These are phyloP conservation scores for Monilinia fructigena DNA, from an alignment of 2,329 filamentous ascomycete genomes.

Conservation along the genomic window DNA sequence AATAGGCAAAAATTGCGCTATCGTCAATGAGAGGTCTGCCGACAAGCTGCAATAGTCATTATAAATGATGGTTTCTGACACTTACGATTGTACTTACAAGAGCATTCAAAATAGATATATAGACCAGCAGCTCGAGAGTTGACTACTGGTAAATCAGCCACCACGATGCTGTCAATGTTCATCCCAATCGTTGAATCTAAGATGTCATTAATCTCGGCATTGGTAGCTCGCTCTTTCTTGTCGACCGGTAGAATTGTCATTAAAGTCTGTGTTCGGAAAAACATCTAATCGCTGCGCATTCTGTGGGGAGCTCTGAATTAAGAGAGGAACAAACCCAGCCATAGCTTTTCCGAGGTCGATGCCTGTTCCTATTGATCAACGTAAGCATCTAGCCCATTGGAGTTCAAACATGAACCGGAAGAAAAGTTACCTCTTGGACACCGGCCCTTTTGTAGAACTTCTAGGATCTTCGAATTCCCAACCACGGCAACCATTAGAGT, in stretches of 20 bases:
- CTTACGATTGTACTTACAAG: conserved; percentile 54
- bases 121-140: conserved; percentile 80
- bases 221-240: conserved; percentile 51
- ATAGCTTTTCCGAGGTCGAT: conserved; percentile 45
- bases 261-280: conserved; percentile 59
- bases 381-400: not conserved
- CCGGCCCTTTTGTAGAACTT: conserved; percentile 51
- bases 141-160: conserved; percentile 66
- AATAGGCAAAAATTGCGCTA: conserved; percentile 69
- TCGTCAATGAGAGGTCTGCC: conserved; percentile 84
- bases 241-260: conserved; percentile 54
- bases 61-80: not conserved
- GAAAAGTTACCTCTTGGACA: conserved; percentile 44
- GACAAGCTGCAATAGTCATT: conserved; percentile 60
- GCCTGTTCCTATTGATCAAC: conserved; percentile 46
- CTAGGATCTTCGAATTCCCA: conserved; percentile 57
- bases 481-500: conserved; percentile 61
- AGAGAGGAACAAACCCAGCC: conserved; percentile 53
- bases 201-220: conserved; percentile 56
- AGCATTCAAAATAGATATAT: conserved; percentile 84
- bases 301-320: conserved; percentile 56
- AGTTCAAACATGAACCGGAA: not conserved
- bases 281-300: conserved; percentile 51
- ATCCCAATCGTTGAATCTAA: conserved; percentile 57
- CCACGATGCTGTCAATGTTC: conserved; percentile 42